Conservation (phyloP, 2,329 filamentous ascomycete genomes). For the Didymella exigua region DNA sequence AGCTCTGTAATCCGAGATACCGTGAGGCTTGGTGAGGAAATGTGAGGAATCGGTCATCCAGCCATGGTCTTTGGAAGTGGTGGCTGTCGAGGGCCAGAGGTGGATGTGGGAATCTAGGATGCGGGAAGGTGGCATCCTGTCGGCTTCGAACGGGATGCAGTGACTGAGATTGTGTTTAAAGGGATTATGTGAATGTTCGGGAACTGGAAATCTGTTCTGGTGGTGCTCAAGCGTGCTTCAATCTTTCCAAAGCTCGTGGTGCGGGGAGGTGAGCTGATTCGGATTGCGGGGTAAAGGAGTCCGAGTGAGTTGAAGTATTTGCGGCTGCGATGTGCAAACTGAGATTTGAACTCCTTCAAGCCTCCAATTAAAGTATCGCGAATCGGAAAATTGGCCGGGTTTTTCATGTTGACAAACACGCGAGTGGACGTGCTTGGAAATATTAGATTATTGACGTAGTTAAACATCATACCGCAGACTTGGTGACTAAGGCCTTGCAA, state of each 20-base stretch:
- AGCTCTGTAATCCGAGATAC: constrained; percentile 64
- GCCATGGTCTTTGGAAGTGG: constrained; percentile 65
- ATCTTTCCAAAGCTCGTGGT: not conserved
- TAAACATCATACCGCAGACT: not conserved
- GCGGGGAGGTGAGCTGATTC: constrained; percentile 6
- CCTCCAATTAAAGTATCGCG: not conserved
- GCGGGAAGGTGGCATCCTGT: constrained; percentile 19
- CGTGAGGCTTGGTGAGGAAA: constrained; percentile 68
- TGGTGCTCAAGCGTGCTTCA: not conserved
- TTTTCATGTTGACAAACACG: not conserved
- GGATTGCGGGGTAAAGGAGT: constrained; percentile 19
- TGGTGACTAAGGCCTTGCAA: not conserved
- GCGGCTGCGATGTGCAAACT: not conserved
- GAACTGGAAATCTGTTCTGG: not conserved
- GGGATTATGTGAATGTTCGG: not conserved
- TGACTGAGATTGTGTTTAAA: not conserved
- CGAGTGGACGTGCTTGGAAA: not conserved
- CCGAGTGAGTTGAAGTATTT: constrained; percentile 11
- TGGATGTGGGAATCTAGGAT: constrained; percentile 80
- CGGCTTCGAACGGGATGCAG: too few species aligned
- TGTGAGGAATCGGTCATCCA: constrained; percentile 65
- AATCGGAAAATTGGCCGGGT: constrained; percentile 2
- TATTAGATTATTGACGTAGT: not conserved
- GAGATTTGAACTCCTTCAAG: not conserved
- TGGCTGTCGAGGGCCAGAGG: constrained; percentile 72